Conservation (phyloP, 2,329 filamentous ascomycete genomes). For the Grosmannia serpens region DNA sequence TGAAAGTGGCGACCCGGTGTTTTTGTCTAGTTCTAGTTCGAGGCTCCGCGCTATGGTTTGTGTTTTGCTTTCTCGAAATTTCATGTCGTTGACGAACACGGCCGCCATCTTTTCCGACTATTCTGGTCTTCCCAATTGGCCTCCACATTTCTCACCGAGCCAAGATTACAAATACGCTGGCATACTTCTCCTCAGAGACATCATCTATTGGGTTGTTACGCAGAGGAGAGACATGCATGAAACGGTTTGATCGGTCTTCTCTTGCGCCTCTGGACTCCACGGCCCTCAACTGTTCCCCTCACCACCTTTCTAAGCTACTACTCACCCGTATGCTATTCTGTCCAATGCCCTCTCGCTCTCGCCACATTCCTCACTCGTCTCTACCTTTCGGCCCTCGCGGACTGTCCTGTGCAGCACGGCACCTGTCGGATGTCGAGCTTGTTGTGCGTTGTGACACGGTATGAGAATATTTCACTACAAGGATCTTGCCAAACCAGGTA, state of each 20-base stretch:
- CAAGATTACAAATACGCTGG: neutral
- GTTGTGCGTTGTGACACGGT: conserved; percentile 1
- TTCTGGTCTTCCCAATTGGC: too few relatives aligned
- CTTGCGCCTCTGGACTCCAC: neutral
- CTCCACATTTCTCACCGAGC: neutral
- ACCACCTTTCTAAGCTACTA: neutral
- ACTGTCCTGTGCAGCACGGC: neutral
- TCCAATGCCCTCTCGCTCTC: neutral
- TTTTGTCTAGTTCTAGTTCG: neutral
- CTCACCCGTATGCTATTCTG: neutral
- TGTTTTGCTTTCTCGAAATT: too few relatives aligned
- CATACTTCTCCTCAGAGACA: neutral
- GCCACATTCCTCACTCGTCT: too few relatives aligned
- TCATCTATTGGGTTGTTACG: neutral
- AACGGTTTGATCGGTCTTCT: neutral
- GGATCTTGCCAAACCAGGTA: neutral
- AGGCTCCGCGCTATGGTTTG: too few relatives aligned
- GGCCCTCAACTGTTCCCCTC: neutral
- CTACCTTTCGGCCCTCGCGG: neutral
- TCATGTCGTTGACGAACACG: too few relatives aligned
- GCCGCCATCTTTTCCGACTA: too few relatives aligned
- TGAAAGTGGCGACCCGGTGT: neutral
- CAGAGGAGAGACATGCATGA: neutral
- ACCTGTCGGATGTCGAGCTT: neutral
- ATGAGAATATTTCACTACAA: neutral